These are phyloP conservation scores for Phytophthora pini DNA, from an alignment of 352 stramenopile genomes.

Conservation along the genomic window DNA sequence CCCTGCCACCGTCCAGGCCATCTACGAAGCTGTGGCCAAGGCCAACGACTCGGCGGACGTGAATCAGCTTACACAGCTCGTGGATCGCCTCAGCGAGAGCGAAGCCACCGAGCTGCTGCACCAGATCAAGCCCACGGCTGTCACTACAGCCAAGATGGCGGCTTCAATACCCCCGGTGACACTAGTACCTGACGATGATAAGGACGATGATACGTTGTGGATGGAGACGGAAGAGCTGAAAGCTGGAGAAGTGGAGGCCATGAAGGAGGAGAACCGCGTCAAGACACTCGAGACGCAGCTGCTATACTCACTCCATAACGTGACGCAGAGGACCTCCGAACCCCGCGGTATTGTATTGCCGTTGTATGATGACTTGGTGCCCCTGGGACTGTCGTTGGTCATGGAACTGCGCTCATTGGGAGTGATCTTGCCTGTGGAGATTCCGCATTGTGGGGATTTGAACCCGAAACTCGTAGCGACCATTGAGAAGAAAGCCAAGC, in stretches of 20 bases:
- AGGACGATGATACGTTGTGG: conserved; percentile 29
- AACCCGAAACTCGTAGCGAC: conserved; percentile 26
- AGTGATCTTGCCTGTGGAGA: conserved; percentile 42
- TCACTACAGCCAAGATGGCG: conserved; percentile 7
- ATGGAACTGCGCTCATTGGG: conserved; percentile 44
- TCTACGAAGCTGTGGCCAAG: conserved; percentile 28
- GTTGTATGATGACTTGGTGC: conserved; percentile 44
- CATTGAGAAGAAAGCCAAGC: conserved; percentile 25
- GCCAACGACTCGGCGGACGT: conserved; percentile 32
- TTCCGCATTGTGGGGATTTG: conserved; percentile 56
- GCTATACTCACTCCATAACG: conserved; percentile 29
- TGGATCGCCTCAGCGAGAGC: conserved; percentile 36
- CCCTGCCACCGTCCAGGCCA: conserved; percentile 21
- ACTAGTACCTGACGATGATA: not conserved
- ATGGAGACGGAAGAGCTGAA: conserved; percentile 36
- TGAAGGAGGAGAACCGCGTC: conserved; percentile 18
- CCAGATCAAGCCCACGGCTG: conserved; percentile 16
- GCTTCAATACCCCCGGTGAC: not conserved
- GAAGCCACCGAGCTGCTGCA: conserved; percentile 29
- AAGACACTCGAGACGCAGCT: conserved; percentile 35
- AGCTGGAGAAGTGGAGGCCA: conserved; percentile 16
- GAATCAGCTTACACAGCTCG: conserved; percentile 22
- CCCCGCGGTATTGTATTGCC: conserved; percentile 48
- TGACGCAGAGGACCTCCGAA: conserved; percentile 22
- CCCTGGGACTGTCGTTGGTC: conserved; percentile 45